Evolutionary conservation across 768 basidiomycete species (phyloP), one percentile per base, ranked within the genome.

Genomic region (Neoboletus subvelutipes): DNA sequence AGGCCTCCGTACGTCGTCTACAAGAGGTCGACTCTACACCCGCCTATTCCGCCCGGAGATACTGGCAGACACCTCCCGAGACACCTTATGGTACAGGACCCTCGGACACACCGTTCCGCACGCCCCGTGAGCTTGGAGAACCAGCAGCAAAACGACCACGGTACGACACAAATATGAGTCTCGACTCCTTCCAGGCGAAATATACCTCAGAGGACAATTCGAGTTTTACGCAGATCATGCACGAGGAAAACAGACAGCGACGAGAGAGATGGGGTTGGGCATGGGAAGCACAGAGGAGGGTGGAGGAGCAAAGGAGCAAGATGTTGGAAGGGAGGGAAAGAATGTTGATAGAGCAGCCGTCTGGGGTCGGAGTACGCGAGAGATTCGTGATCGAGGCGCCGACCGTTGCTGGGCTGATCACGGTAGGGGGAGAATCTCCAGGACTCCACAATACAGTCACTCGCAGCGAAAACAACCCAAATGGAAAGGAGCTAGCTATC

Each of bases 151-250:
- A 92, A 74, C 80, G 85, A 54, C 66, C 78, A 33, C 82, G 81
- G 54, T 86, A 82, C 64, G 81, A 91, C 63, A 75, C 77, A 3
- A 69, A 77, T 57, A 74, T 93, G 67, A 86, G 82, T 54, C 80
- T 98, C 18, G 94, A 98, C 70, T 76, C 76, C 17, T 99, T 98
- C 71, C 97, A 98, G 70, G 84, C 92, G 0, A 82, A 82, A 42
- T 97, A 92, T 70, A 98, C 97, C 2, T 97, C 94, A 0, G 94
- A 98, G 68, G 97, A 99, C 73, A 99, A 99, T 71, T 86, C 95
- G 6, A 97, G 94, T 57, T 98, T 99, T 70, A 92, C 94, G 10
- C 80, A 92, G 60, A 95, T 98, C 57, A 75, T 99, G 53, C 85
- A 94, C 56, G 85, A 88, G 53, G 96, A 98, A 78, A 98, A 99